These are phyloP conservation scores for Aureobasidium sp. DNA, from an alignment of 2,329 filamentous ascomycete species.

Conservation along the genomic window DNA sequence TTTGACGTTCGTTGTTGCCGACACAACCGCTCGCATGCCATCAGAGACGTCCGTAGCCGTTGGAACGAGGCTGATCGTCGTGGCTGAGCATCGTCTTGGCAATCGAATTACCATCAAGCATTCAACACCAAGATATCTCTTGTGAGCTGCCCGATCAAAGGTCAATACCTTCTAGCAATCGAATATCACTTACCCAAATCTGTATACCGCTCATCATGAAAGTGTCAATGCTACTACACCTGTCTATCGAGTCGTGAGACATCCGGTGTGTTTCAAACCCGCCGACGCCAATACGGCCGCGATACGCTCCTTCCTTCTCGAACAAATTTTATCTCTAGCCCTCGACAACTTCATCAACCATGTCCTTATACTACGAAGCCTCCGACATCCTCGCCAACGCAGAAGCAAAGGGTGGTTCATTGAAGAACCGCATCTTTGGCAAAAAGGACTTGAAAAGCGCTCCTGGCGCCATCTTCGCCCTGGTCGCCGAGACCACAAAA, in stretches of 20 bases:
- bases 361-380: conserved; percentile 95
- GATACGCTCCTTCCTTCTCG: background rate
- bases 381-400: conserved; percentile 61
- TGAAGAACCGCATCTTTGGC: conserved; percentile 77
- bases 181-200: too few species aligned
- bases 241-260: background rate
- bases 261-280: background rate
- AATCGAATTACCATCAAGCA: background rate
- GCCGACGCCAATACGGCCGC: background rate
- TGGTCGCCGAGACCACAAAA: conserved; percentile 80
- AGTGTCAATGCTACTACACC: background rate
- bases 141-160: background rate
- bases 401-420: conserved; percentile 63
- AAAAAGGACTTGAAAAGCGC: conserved; percentile 67
- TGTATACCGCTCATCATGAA: background rate
- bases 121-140: background rate
- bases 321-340: background rate
- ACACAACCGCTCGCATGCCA: background rate
- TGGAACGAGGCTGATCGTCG: background rate
- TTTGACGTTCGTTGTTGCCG: background rate
- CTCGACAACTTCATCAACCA: conserved; percentile 31
- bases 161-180: background rate
- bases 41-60: background rate
- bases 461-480: conserved; percentile 74
- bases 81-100: background rate